Evolutionary conservation across 768 basidiomycete genomes (phyloP), one percentile per base, ranked within the genome.

Genomic region (Rhodosporidiobolus sp.): DNA sequence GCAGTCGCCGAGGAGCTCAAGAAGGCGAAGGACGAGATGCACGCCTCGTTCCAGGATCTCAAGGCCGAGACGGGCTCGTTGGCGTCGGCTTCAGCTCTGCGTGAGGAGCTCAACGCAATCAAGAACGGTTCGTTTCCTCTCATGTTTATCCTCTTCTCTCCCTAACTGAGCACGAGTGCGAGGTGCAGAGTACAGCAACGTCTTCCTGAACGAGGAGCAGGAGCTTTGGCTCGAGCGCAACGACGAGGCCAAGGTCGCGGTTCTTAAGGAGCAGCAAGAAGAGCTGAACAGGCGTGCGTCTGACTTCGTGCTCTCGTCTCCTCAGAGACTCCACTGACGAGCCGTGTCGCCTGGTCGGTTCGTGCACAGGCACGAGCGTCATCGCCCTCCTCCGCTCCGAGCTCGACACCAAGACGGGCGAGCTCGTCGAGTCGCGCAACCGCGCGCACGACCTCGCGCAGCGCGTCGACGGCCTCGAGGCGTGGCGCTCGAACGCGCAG

Each of bases 161-260:
- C 10, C 2, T 20, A 2, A 8, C 57, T 48, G 2, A 11, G 11
- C 0, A 19, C 16, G 1, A 45, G 38, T 4, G 17, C 11, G 52
- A 14, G 24, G 8, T 0, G 7, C 38, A 57, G 63, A 12, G 4
- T 60, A 43, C 46, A 58, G 38, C 45, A 24, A 56, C n/a, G 9
- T 32, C 28, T 54, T 50, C 52, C 28, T n/a, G n/a, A 28, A 49
- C 20, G 57, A 65, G 12, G 35, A 19, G 3, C 35, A 43, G 30
- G n/a, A 62, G 26, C 7, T 63, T 14, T 35, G 24, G 43, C 48
- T 62, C 55, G 65, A 63, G 60, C 52, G 49, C 32, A 26, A 54
- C 62, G 64, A 70, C 43, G 48, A 66, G 49, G 48, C 49, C 49
- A 74, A 70, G 68, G 14, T 70, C 32, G 49, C 10, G 22, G n/a